phyloP scores from a whole-genome alignment of 257 asterid genomes.

The Penstemon newberryi region DNA sequence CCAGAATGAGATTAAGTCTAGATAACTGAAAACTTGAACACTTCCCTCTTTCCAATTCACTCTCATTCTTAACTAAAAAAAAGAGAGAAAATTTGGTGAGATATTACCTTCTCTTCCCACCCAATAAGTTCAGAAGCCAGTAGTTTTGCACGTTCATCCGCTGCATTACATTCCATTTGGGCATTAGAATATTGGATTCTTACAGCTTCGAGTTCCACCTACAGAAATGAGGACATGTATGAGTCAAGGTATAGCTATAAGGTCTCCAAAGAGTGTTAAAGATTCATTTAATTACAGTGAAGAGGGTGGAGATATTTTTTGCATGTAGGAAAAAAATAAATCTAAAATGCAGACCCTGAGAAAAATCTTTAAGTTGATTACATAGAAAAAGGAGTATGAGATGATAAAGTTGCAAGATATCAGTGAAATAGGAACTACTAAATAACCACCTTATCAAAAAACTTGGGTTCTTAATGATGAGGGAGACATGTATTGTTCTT shows the following conservation, averaged over 20 bases:
- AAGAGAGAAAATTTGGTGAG: conserved; percentile 8
- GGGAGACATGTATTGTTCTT: no score
- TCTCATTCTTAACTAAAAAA: conserved; percentile 3
- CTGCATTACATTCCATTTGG: conserved; percentile 90
- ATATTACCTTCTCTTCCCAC: conserved; percentile 91
- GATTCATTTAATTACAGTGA: no score
- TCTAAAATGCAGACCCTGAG: no score
- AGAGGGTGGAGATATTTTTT: no score
- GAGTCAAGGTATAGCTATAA: conserved; percentile 12
- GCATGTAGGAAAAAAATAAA: no score
- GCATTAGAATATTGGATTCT: conserved; percentile 73
- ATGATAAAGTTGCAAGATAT: no score
- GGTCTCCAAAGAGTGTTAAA: background rate
- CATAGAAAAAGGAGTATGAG: no score
- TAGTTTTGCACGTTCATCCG: conserved; percentile 93
- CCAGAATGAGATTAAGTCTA: conserved; percentile 5
- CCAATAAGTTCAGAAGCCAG: conserved; percentile 97
- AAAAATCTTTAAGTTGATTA: background rate
- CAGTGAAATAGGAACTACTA: no score
- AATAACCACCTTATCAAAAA: no score
- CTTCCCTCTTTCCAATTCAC: conserved; percentile 14
- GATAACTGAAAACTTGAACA: conserved; percentile 12
- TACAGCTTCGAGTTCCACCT: conserved; percentile 86
- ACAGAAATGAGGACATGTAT: conserved; percentile 27
- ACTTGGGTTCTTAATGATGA: no score